Percentiles rank a stretch among this genome's conserved stretches.
phyloP scores from a whole-genome alignment of 805 yeast species.

The Lachancea dasiensis region DNA sequence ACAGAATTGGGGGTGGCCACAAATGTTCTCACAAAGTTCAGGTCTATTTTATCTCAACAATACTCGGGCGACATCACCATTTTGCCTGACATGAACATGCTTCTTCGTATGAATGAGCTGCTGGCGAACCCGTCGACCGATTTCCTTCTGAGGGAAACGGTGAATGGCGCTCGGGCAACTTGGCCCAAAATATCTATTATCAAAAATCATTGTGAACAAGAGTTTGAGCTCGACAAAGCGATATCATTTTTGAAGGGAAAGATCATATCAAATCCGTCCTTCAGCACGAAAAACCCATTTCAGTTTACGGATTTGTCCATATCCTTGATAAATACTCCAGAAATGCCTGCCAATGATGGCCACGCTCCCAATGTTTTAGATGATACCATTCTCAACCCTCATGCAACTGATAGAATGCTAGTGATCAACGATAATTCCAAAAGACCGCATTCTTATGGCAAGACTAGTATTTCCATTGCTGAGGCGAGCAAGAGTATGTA shows the following conservation, averaged over 20 bases:
- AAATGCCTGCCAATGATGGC: conserved; percentile 9
- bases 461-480: conserved; percentile 7
- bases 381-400: conserved; percentile 27
- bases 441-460: conserved; percentile 9
- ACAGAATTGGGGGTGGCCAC: conserved; percentile 73
- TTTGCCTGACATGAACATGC: conserved; percentile 62
- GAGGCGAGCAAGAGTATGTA: conserved; percentile 6
- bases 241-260: conserved; percentile 63
- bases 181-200: conserved; percentile 90
- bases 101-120: conserved; percentile 52
- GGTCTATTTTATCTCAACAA: conserved; percentile 74
- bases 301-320: conserved; percentile 22
- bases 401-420: conserved; percentile 15
- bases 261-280: conserved; percentile 38
- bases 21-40: conserved; percentile 63
- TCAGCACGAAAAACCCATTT: conserved; percentile 25
- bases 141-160: conserved; percentile 54
- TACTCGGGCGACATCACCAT: conserved; percentile 94
- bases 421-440: conserved; percentile 10
- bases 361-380: conserved; percentile 17
- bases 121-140: conserved; percentile 78
- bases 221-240: conserved; percentile 77
- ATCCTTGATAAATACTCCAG: conserved; percentile 20
- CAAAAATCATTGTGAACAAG: conserved; percentile 84
- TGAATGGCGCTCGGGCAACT: conserved; percentile 84